A percentile compares a stretch with the other conserved stretches of the same genome.
Evolutionary conservation across 129 eudicot genomes (phyloP).

Genomic region (Saposhnikovia divaricata): DNA sequence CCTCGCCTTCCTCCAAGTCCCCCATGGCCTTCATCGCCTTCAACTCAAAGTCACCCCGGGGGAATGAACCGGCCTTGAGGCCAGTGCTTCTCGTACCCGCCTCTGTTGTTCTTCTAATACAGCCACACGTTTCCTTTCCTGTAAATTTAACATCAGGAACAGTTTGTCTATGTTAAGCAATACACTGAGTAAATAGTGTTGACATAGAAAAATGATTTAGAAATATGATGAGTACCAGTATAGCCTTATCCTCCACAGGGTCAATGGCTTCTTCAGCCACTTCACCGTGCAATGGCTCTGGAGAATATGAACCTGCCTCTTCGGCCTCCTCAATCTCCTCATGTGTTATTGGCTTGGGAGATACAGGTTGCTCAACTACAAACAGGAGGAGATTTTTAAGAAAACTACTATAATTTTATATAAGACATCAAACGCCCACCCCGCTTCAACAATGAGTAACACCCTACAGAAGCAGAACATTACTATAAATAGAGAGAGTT

Average conservation of each 20-base stretch:
- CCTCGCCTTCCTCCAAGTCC: constrained; percentile 90
- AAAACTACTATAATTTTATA: not conserved
- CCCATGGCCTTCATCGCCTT: constrained; percentile 87
- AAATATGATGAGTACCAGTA: constrained; percentile 39
- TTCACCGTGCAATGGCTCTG: constrained; percentile 74
- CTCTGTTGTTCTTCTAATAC: constrained; percentile 72
- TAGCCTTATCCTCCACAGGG: constrained; percentile 91
- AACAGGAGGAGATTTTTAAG: constrained; percentile 10
- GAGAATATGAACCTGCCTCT: constrained; percentile 81
- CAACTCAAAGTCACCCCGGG: constrained; percentile 68
- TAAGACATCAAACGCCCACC: not conserved
- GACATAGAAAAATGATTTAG: not conserved
- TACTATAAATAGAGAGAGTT: not conserved
- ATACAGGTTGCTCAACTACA: constrained; percentile 41
- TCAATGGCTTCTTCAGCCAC: constrained; percentile 90
- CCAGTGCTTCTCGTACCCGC: constrained; percentile 60
- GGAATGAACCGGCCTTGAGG: constrained; percentile 42
- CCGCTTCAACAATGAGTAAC: not conserved
- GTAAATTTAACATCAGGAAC: constrained; percentile 13
- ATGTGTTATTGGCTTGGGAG: constrained; percentile 45
- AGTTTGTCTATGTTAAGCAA: constrained; percentile 20
- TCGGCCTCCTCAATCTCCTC: constrained; percentile 27
- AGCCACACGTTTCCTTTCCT: constrained; percentile 69
- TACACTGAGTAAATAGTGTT: not conserved
- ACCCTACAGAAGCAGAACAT: not conserved